Conservation (phyloP, 495 filamentous ascomycete genomes). For the Trichoderma orchidacearum region DNA sequence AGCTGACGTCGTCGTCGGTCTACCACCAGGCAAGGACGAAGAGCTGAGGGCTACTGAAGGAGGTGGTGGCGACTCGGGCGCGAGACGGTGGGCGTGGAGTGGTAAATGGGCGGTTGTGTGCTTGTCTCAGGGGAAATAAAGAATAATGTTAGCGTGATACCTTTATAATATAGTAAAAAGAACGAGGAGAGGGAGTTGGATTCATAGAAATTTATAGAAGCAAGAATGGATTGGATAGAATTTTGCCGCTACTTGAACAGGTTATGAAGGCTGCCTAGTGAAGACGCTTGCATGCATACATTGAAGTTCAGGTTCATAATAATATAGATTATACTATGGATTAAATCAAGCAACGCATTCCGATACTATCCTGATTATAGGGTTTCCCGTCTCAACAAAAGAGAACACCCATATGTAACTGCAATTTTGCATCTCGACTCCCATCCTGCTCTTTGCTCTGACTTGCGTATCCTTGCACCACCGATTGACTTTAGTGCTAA, state of each 20-base stretch:
- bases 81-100: conserved; percentile 90
- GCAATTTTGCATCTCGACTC: too few relatives aligned
- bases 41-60: conserved; percentile 50
- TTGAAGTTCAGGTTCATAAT: too few relatives aligned
- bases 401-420: too few relatives aligned
- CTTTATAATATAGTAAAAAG: background rate
- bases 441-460: background rate
- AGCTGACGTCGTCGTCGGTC: conserved; percentile 85
- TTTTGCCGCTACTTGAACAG: too few relatives aligned
- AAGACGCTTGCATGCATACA: too few relatives aligned
- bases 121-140: conserved; percentile 40
- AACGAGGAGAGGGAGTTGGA: background rate
- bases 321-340: too few relatives aligned
- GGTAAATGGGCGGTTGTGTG: conserved; percentile 95
- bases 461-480: background rate
- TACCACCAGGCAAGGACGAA: conserved; percentile 71
- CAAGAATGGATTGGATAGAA: too few relatives aligned
- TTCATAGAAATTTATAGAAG: background rate
- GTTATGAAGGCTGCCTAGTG: too few relatives aligned
- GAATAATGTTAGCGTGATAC: conserved; percentile 5
- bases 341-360: too few relatives aligned
- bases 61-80: conserved; percentile 53
- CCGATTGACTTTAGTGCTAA: too few relatives aligned
- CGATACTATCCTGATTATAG: too few relatives aligned
- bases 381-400: too few relatives aligned